These are phyloP conservation scores for Hypoxylon fuscum DNA, from an alignment of 495 filamentous ascomycete genomes.

Conservation along the genomic window DNA sequence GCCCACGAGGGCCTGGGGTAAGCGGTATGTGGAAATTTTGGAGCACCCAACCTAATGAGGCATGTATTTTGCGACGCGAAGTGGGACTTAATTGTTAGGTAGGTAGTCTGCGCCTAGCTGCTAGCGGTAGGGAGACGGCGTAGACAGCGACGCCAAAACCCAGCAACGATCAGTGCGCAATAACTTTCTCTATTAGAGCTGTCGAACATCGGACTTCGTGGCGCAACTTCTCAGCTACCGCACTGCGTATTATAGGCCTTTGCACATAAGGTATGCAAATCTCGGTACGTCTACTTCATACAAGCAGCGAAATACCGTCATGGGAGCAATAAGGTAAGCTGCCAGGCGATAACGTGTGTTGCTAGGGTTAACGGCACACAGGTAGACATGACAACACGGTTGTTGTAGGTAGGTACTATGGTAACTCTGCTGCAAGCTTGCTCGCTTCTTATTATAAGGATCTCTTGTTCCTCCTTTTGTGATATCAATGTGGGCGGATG, in stretches of 20 bases:
- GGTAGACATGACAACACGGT: neutral
- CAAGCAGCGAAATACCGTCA: neutral
- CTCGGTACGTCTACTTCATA: slow-evolving; percentile 2
- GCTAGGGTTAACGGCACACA: slow-evolving; percentile 12
- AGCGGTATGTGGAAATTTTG: slow-evolving; percentile 19
- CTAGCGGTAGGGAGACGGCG: slow-evolving; percentile 14
- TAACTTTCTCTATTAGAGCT: slow-evolving; percentile 5
- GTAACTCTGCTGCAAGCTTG: slow-evolving; percentile 2
- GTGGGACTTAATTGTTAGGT: slow-evolving; percentile 23
- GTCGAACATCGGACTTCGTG: slow-evolving; percentile 16
- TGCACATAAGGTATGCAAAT: slow-evolving; percentile 1
- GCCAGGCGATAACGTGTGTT: slow-evolving; percentile 14
- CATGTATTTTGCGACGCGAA: slow-evolving; percentile 29
- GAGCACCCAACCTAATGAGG: slow-evolving; percentile 14
- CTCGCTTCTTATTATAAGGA: slow-evolving; percentile 1
- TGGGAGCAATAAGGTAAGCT: slow-evolving; percentile 22
- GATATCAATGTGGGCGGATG: slow-evolving; percentile 18
- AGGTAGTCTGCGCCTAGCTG: slow-evolving; percentile 16
- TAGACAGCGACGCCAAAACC: slow-evolving; percentile 8
- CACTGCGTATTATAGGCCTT: slow-evolving; percentile 10
- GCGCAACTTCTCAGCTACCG: no score
- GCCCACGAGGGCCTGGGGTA: slow-evolving; percentile 30
- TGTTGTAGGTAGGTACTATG: slow-evolving; percentile 14
- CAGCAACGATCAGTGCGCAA: slow-evolving; percentile 3
- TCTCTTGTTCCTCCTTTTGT: slow-evolving; percentile 6